These are phyloP conservation scores for Lasiodiplodia sp. DNA, from an alignment of 2,329 filamentous ascomycete genomes.

Conservation along the genomic window DNA sequence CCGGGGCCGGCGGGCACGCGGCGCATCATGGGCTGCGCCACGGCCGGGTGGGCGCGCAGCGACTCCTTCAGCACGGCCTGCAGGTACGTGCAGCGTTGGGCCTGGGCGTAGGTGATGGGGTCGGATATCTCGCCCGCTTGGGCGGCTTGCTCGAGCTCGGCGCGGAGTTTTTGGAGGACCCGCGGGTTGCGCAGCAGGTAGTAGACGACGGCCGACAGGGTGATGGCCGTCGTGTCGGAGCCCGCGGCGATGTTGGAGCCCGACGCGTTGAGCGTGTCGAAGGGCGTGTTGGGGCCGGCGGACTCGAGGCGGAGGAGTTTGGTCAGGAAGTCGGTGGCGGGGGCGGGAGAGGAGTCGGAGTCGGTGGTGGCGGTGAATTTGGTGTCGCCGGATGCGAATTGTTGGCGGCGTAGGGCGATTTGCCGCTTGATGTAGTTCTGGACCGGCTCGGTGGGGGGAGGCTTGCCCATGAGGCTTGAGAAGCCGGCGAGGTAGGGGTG, in stretches of 20 bases:
- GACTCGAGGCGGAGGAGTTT: conserved; percentile 44
- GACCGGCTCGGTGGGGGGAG: conserved; percentile 19
- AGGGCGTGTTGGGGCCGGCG: conserved; percentile 43
- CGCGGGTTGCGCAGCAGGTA: conserved; percentile 36
- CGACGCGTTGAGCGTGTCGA: conserved; percentile 44
- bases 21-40: conserved; percentile 35
- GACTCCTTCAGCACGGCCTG: conserved; percentile 51
- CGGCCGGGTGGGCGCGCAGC: conserved; percentile 37
- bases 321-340: conserved; percentile 35
- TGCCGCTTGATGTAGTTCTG: conserved; percentile 38
- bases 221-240: conserved; percentile 25
- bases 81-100: conserved; percentile 37
- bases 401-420: conserved; percentile 42
- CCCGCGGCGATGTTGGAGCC: conserved; percentile 47
- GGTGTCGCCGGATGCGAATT: neutral
- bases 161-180: conserved; percentile 30
- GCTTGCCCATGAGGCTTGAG: conserved; percentile 35
- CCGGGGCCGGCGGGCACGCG: conserved; percentile 34
- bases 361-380: neutral
- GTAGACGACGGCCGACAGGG: conserved; percentile 46
- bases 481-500: conserved; percentile 25
- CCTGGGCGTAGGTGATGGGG: conserved; percentile 12
- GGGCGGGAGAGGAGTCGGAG: conserved; percentile 43
- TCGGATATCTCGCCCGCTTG: neutral
- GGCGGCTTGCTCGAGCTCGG: neutral